Conservation (phyloP, 805 yeast genomes). For the Dipodascus geniculatus region DNA sequence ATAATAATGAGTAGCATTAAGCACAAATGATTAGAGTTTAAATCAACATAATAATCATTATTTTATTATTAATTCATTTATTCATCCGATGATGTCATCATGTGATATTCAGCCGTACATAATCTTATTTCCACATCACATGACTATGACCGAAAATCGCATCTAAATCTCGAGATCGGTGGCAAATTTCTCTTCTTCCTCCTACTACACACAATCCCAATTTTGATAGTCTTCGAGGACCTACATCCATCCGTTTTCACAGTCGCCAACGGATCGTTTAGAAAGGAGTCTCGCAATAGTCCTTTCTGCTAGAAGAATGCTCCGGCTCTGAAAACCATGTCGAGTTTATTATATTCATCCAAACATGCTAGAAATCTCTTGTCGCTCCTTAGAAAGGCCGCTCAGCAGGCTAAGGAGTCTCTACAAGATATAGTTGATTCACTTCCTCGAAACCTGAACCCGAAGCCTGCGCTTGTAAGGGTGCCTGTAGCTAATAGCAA, state of each 20-base stretch:
- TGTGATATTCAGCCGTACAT: too few species aligned
- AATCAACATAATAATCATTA: too few species aligned
- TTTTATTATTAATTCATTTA: too few species aligned
- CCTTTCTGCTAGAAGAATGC: background rate
- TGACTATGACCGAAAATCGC: background rate
- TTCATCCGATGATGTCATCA: too few species aligned
- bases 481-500: background rate
- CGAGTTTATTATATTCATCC: background rate
- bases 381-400: conserved; percentile 1
- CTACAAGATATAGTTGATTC: background rate
- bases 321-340: background rate
- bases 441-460: background rate
- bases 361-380: background rate
- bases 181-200: background rate
- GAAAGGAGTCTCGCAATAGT: background rate
- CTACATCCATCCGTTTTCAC: background rate
- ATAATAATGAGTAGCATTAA: too few species aligned
- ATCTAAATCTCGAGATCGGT: background rate
- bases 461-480: background rate
- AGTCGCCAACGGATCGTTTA: too few species aligned
- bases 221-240: background rate
- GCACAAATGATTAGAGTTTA: too few species aligned
- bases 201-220: background rate
- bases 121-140: too few species aligned
- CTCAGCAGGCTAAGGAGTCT: conserved; percentile 1